Evolutionary conservation across 192 early-diverging fungal genomes (phyloP), one percentile per base, ranked within the genome.

Genomic region (Entomortierella chlamydospora): DNA sequence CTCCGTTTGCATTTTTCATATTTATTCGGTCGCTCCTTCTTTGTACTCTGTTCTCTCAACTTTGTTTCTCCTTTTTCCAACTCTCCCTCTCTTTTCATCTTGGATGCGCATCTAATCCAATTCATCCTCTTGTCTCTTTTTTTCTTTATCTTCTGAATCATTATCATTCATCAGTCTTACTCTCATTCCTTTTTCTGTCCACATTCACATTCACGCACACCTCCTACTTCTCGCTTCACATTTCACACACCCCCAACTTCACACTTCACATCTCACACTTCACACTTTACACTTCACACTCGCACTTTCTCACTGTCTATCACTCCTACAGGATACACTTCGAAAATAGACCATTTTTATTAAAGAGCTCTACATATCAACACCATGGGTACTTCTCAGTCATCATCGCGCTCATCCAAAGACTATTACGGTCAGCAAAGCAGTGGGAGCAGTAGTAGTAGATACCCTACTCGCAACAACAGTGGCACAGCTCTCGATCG

Each of bases 341-440:
- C n/a, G n/a, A n/a, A n/a, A n/a, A n/a, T n/a, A n/a, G n/a, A n/a
- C n/a, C n/a, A 30, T 43, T 22, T n/a, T 30, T 42, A 29, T 22
- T 61, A 4, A 51, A 30, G 6, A 12, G 57, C 42, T 4, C 28
- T 17, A 18, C 4, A 42, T 41, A 56, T 23, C 11, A 22, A 33
- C 8, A 43, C 49, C 23, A 73, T 73, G 72, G 72, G 72, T 49
- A 66, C 72, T 7, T 39, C 55, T 29, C 70, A 72, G 20, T 72
- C 70, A 2, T 66, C 72, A 11, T 66, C 63, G 13, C 62, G 72
- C 9, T 15, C 70, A 26, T 33, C 42, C 31, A 64, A 63, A 43
- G 69, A 71, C n/a, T 62, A 58, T 17, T 29, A 26, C 18, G 30
- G 49, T n/a, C 22, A 51, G 15, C 67, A 60, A 13, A 13, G 50